These are phyloP conservation scores for Puccinia hordei DNA, from an alignment of 1,284 basidiomycete genomes.

Conservation along the genomic window DNA sequence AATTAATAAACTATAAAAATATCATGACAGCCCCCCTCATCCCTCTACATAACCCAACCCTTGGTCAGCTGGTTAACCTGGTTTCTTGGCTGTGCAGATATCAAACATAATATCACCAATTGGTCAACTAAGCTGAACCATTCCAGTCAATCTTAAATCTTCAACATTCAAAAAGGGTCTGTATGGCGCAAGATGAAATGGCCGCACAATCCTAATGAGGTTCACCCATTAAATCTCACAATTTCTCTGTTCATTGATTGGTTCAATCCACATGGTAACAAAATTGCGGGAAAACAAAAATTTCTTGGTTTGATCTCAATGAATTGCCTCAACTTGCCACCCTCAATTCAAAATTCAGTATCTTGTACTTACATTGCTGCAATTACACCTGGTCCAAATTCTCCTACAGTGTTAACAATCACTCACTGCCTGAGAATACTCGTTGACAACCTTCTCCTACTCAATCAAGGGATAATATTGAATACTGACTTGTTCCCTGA, in stretches of 20 bases:
- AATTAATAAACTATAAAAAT: too few species aligned
- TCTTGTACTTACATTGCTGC: constrained; percentile 13
- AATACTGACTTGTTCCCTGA: not conserved
- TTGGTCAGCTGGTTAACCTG: too few species aligned
- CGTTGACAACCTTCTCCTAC: not conserved
- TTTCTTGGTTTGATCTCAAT: constrained; percentile 26
- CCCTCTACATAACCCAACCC: too few species aligned
- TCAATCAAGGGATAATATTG: not conserved
- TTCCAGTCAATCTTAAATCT: too few species aligned
- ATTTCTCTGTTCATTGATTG: constrained; percentile 38
- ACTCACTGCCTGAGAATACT: not conserved
- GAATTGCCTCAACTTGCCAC: constrained; percentile 28
- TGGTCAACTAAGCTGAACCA: too few species aligned
- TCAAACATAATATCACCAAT: too few species aligned
- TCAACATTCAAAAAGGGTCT: not conserved
- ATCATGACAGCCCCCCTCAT: too few species aligned
- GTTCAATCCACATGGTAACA: constrained; percentile 41
- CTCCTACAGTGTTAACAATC: constrained; percentile 3
- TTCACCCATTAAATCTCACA: not conserved
- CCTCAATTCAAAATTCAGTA: not conserved
- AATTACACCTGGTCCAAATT: constrained; percentile 16
- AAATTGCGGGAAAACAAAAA: constrained; percentile 12
- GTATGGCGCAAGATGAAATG: not conserved
- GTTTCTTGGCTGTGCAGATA: too few species aligned
- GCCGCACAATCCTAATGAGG: not conserved